Conservation (phyloP, 371 early-diverging fungal species). For the Mucor saturninus region DNA sequence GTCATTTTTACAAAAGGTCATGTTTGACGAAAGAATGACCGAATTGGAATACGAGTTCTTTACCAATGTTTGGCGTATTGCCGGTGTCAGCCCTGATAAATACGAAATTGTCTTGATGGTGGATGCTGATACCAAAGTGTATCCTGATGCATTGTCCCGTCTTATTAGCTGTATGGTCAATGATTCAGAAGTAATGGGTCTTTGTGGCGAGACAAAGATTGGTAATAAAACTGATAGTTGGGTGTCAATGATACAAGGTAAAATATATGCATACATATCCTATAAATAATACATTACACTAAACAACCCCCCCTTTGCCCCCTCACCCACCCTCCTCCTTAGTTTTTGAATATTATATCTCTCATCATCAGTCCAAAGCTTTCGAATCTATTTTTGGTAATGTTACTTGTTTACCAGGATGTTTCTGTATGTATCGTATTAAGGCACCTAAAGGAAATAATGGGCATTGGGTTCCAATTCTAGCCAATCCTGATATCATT, state of each 20-base stretch:
- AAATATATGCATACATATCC: not conserved
- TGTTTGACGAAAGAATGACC: conserved; percentile 95
- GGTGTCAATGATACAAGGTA: conserved; percentile 91
- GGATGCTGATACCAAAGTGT: conserved; percentile 95
- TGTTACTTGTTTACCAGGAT: conserved; percentile 97
- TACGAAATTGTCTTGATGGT: conserved; percentile 95
- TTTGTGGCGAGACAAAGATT: conserved; percentile 89
- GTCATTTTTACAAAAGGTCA: conserved; percentile 93
- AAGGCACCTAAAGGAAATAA: conserved; percentile 78
- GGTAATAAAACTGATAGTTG: conserved; percentile 82
- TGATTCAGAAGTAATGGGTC: conserved; percentile 79
- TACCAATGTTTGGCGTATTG: conserved; percentile 79
- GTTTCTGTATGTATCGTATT: conserved; percentile 95
- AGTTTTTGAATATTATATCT: conserved; percentile 63
- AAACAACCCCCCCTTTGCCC: not conserved
- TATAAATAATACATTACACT: not conserved
- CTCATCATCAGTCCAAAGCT: conserved; percentile 92
- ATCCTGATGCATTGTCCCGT: conserved; percentile 76
- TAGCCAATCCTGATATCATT: conserved; percentile 88
- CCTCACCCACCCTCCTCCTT: not conserved
- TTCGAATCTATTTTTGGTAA: conserved; percentile 97
- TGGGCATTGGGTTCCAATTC: conserved; percentile 74
- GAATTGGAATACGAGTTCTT: conserved; percentile 95
- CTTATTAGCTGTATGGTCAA: conserved; percentile 77
- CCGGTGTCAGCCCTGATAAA: conserved; percentile 81